These are phyloP conservation scores for Saccharomyces hybrid DNA, from an alignment of 1,139 yeast genomes.

Conservation along the genomic window DNA sequence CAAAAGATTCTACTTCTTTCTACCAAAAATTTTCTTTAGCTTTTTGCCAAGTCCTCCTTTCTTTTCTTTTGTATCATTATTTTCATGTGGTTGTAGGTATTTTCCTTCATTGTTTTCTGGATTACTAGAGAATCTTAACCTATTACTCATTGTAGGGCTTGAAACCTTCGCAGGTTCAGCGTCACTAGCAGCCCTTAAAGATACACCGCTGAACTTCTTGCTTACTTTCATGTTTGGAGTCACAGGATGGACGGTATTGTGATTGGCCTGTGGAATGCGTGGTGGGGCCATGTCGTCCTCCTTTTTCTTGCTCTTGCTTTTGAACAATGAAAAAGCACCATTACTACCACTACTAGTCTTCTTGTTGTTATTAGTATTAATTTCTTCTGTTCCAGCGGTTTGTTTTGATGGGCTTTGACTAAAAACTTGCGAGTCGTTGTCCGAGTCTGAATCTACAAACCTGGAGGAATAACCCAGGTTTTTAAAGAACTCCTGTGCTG, in stretches of 20 bases:
- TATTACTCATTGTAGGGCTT: conserved; percentile 3
- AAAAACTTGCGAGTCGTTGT: conserved; percentile 32
- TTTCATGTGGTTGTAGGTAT: conserved; percentile 10
- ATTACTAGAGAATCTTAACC: conserved; percentile 9
- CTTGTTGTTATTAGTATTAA: conserved; percentile 22
- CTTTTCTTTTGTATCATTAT: conserved; percentile 36
- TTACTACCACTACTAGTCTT: conserved; percentile 7
- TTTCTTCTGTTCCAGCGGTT: conserved; percentile 9
- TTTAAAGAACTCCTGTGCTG: conserved; percentile 3
- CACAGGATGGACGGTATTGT: conserved; percentile 5
- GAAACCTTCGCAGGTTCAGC: conserved; percentile 6
- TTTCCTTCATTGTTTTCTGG: conserved; percentile 3
- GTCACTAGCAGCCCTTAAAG: conserved; percentile 20
- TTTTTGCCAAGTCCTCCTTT: conserved; percentile 44
- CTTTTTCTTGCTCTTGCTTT: conserved; percentile 9
- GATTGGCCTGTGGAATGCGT: conserved; percentile 15
- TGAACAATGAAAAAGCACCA: conserved; percentile 17
- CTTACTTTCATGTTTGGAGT: conserved; percentile 8
- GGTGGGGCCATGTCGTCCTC: conserved; percentile 2
- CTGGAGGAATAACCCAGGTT: conserved; percentile 34
- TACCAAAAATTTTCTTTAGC: conserved; percentile 56
- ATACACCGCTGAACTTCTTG: conserved; percentile 17
- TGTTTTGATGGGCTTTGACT: conserved; percentile 18
- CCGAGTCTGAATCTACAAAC: conserved; percentile 55
- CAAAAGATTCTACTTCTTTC: conserved; percentile 17